Conservation (phyloP, 2,329 filamentous ascomycete species). For the Neocatenulostroma microsporum region DNA sequence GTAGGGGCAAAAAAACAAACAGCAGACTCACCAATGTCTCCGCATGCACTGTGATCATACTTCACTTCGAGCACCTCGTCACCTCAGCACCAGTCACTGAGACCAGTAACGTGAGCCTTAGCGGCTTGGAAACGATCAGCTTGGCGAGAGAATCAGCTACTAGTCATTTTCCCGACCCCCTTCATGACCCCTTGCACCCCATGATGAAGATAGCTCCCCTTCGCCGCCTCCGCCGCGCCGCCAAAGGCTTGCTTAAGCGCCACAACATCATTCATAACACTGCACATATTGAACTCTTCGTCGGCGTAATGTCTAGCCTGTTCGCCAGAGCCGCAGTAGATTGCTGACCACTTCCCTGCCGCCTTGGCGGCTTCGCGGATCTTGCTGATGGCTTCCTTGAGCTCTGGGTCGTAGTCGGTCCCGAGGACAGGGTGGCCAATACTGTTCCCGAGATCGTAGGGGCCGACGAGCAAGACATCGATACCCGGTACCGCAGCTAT, state of each 20-base stretch:
- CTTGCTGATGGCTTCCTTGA: conserved; percentile 44
- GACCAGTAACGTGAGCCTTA: too few relatives aligned
- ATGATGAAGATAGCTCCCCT: conserved; percentile 17
- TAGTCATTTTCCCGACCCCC: conserved; percentile 17
- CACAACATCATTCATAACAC: conserved; percentile 27
- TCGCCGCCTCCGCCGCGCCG: conserved; percentile 21
- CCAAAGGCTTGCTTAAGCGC: conserved; percentile 24
- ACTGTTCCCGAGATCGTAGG: conserved; percentile 51
- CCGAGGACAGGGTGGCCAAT: conserved; percentile 47
- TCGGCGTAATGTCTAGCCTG: conserved; percentile 46
- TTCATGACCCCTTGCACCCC: conserved; percentile 18
- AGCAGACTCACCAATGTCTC: too few relatives aligned
- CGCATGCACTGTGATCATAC: too few relatives aligned
- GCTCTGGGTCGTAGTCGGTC: conserved; percentile 36
- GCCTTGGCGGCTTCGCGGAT: conserved; percentile 46
- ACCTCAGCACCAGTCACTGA: too few relatives aligned
- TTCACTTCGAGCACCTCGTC: too few relatives aligned
- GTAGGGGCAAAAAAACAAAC: too few relatives aligned
- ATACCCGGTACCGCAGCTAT: conserved; percentile 48
- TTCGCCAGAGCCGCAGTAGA: conserved; percentile 48
- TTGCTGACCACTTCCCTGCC: conserved; percentile 48
- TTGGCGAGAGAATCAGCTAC: too few relatives aligned
- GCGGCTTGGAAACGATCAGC: too few relatives aligned
- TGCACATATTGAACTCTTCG: conserved; percentile 49
- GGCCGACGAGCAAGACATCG: conserved; percentile 48